Conservation (phyloP, 1,139 yeast species). For the Nadsonia commutata region DNA sequence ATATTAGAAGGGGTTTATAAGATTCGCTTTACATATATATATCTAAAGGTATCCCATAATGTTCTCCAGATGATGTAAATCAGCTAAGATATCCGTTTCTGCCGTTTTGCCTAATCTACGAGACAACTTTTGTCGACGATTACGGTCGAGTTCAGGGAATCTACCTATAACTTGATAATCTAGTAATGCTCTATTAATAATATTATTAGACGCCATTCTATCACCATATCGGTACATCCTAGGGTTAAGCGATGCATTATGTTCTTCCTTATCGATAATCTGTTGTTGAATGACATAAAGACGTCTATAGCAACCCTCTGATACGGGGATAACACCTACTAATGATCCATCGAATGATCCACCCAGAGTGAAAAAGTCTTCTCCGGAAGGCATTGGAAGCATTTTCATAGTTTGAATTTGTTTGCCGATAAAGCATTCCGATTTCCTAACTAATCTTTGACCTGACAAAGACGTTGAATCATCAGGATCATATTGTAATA, state of each 20-base stretch:
- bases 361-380: slow-evolving; percentile 33
- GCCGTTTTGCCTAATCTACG: slow-evolving; percentile 23
- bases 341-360: slow-evolving; percentile 70
- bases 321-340: slow-evolving; percentile 57
- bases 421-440: slow-evolving; percentile 59
- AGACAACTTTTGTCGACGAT: slow-evolving; percentile 17
- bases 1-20: neutral
- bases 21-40: too few relatives aligned
- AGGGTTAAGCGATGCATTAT: slow-evolving; percentile 72
- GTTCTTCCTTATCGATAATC: slow-evolving; percentile 58
- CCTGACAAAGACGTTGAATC: slow-evolving; percentile 77
- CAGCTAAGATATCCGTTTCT: slow-evolving; percentile 15
- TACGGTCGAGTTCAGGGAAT: slow-evolving; percentile 14
- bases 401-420: slow-evolving; percentile 43
- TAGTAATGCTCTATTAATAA: slow-evolving; percentile 12
- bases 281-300: slow-evolving; percentile 82
- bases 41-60: slow-evolving; percentile 12
- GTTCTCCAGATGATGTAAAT: slow-evolving; percentile 12
- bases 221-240: slow-evolving; percentile 19
- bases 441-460: slow-evolving; percentile 51
- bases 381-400: slow-evolving; percentile 26
- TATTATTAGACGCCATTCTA: slow-evolving; percentile 6
- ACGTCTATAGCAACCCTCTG: slow-evolving; percentile 63
- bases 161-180: slow-evolving; percentile 16
- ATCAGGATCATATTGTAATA: slow-evolving; percentile 84